Evolutionary conservation across 495 filamentous ascomycete genomes (phyloP).

Genomic region (Pyrenula massariospora): DNA sequence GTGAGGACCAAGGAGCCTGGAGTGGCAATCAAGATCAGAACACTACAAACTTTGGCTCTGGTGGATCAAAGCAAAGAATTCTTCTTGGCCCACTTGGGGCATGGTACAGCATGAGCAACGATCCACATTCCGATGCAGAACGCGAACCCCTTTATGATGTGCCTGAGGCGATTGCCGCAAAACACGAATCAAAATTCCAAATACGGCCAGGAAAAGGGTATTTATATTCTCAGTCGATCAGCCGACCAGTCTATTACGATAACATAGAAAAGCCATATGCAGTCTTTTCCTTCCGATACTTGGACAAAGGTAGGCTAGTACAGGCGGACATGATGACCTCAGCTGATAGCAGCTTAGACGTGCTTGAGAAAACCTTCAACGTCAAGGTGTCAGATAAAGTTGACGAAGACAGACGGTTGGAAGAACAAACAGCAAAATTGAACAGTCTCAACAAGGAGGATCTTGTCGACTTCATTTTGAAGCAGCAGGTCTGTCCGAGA

Average conservation of each 20-base stretch:
- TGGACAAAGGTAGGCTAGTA: slow-evolving; percentile 9
- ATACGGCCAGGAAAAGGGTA: slow-evolving; percentile 21
- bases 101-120: background rate
- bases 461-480: background rate
- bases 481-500: background rate
- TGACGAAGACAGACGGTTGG: background rate
- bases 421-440: background rate
- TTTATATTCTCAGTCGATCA: slow-evolving; percentile 20
- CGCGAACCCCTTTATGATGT: background rate
- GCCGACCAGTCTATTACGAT: slow-evolving; percentile 27
- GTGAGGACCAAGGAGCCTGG: background rate
- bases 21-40: background rate
- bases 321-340: background rate
- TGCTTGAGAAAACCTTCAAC: background rate
- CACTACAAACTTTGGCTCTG: background rate
- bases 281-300: slow-evolving; percentile 35
- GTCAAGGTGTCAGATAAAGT: background rate
- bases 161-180: background rate
- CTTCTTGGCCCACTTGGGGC: background rate
- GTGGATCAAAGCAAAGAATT: background rate
- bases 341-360: background rate
- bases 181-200: slow-evolving; percentile 9
- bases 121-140: background rate
- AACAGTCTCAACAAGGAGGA: background rate
- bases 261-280: slow-evolving; percentile 28